These are phyloP conservation scores for Aspergillus sp. DNA, from an alignment of 2,329 filamentous ascomycete genomes.

Conservation along the genomic window DNA sequence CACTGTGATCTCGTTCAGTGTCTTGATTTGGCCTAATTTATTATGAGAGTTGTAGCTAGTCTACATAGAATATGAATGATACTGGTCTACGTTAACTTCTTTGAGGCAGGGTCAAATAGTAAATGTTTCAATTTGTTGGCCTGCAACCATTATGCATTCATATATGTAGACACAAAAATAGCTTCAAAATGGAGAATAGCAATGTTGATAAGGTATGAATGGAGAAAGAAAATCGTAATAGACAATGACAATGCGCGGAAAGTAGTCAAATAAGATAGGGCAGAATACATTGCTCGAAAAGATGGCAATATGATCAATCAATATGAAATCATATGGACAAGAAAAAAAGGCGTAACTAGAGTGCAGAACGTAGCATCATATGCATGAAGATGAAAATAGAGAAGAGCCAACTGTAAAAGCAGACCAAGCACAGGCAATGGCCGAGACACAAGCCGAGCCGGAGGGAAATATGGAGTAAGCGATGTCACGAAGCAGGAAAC, in stretches of 20 bases:
- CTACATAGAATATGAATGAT: not conserved
- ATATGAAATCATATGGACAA: not conserved
- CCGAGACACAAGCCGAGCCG: conserved; percentile 1
- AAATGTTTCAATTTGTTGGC: not conserved
- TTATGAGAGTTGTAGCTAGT: not conserved
- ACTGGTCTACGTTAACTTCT: not conserved
- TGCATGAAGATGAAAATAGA: not conserved
- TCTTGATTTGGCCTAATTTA: not conserved
- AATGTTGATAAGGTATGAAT: not conserved
- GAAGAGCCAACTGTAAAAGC: not conserved
- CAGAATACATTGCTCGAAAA: not conserved
- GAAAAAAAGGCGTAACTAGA: not conserved
- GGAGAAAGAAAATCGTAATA: not conserved
- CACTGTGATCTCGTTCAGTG: too few species aligned
- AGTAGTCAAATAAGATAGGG: not conserved
- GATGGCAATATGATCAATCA: not conserved
- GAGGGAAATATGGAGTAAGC: not conserved
- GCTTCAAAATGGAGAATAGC: not conserved
- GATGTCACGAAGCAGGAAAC: not conserved
- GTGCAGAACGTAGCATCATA: not conserved
- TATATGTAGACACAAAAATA: not conserved
- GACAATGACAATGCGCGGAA: not conserved
- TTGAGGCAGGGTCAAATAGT: not conserved
- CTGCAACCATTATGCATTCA: not conserved
- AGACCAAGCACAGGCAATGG: not conserved